phyloP scores from a whole-genome alignment of 2,329 filamentous ascomycete species.

The Rhynchosporium agropyri region DNA sequence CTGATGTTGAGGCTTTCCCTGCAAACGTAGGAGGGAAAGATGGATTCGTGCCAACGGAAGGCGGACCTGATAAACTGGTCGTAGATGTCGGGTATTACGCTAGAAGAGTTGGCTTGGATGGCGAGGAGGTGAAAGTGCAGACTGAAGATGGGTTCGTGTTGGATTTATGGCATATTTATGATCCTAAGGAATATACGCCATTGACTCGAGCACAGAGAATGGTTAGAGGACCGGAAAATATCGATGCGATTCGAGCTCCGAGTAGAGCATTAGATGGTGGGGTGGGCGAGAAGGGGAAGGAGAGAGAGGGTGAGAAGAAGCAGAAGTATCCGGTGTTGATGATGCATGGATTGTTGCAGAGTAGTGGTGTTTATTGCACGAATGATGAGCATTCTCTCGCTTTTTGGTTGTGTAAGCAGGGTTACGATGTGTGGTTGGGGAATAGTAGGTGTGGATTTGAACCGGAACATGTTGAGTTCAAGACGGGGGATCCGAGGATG shows the following conservation, averaged over 20 bases:
- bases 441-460: constrained; percentile 88
- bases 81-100: constrained; percentile 22
- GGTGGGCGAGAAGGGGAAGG: background rate
- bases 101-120: constrained; percentile 13
- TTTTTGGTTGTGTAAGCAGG: constrained; percentile 88
- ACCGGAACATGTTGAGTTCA: constrained; percentile 72
- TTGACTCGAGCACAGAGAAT: background rate
- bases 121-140: constrained; percentile 16
- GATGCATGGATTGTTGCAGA: constrained; percentile 86
- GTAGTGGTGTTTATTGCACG: constrained; percentile 81
- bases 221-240: constrained; percentile 6
- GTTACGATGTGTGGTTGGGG: constrained; percentile 75
- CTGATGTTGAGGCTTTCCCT: too few species aligned
- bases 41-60: constrained; percentile 16
- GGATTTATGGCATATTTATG: constrained; percentile 20
- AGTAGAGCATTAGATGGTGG: background rate
- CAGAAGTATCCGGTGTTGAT: constrained; percentile 79
- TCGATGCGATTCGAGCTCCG: constrained; percentile 11
- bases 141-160: constrained; percentile 21
- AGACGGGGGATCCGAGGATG: constrained; percentile 80
- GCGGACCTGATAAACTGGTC: constrained; percentile 14
- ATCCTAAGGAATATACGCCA: constrained; percentile 16
- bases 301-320: constrained; percentile 14
- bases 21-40: background rate
- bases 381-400: constrained; percentile 89